These are phyloP conservation scores for Rhizopogon vesiculosus DNA, from an alignment of 768 basidiomycete species.

Conservation along the genomic window DNA sequence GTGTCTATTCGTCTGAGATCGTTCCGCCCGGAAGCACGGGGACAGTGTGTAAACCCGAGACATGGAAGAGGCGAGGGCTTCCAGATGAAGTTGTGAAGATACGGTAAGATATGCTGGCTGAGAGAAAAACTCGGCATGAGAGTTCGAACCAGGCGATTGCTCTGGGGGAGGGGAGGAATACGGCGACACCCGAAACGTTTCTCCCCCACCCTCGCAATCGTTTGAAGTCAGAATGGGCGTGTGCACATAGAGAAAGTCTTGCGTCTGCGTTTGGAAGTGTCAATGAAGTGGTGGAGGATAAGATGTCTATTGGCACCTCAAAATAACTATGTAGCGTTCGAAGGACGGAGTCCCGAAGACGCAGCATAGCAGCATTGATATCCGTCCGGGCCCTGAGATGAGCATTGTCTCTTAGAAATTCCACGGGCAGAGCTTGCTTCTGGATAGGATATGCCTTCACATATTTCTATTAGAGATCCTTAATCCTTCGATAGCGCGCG, in stretches of 20 bases:
- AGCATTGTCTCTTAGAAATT: slow-evolving; percentile 80
- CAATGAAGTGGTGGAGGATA: slow-evolving; percentile 7
- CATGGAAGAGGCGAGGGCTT: slow-evolving; percentile 74
- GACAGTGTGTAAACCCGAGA: slow-evolving; percentile 88
- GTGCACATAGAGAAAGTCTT: slow-evolving; percentile 75
- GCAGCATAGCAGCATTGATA: slow-evolving; percentile 66
- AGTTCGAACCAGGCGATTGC: slow-evolving; percentile 8
- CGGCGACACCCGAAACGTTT: slow-evolving; percentile 71
- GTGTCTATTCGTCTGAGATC: slow-evolving; percentile 83
- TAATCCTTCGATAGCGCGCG: background rate
- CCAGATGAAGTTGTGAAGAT: slow-evolving; percentile 93
- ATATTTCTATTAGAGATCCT: slow-evolving; percentile 12
- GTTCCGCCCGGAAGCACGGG: slow-evolving; percentile 93
- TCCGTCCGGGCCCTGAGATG: slow-evolving; percentile 86
- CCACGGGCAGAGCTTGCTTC: slow-evolving; percentile 74
- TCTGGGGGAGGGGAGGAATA: slow-evolving; percentile 18
- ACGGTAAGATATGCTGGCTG: slow-evolving; percentile 84
- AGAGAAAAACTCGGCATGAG: slow-evolving; percentile 61
- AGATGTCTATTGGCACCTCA: slow-evolving; percentile 41
- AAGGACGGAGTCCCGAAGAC: slow-evolving; percentile 58
- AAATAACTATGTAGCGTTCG: slow-evolving; percentile 64
- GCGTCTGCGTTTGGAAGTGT: slow-evolving; percentile 39
- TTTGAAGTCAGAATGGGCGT: slow-evolving; percentile 87
- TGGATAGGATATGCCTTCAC: slow-evolving; percentile 84
- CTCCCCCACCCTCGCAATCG: slow-evolving; percentile 96